Percentiles rank a stretch among this genome's conserved stretches.
These are phyloP conservation scores for Nannizziopsis barbatae DNA, from an alignment of 2,329 filamentous ascomycete species.

Conservation along the genomic window DNA sequence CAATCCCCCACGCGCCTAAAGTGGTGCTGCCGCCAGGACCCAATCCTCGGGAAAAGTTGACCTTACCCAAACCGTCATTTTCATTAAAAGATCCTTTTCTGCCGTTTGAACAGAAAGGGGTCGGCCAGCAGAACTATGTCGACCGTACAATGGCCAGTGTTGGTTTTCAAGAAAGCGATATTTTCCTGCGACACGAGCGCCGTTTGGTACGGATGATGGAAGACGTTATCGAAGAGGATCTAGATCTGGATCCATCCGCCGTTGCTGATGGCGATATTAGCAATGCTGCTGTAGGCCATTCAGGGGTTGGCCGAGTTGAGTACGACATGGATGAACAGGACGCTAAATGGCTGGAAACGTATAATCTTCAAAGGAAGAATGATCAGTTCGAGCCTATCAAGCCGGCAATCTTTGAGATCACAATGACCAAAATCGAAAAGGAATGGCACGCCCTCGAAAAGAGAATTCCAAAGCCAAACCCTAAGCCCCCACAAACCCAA, in stretches of 20 bases:
- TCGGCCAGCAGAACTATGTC: conserved; percentile 80
- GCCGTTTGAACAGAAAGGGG: conserved; percentile 63
- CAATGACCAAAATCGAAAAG: conserved; percentile 97
- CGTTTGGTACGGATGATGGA: conserved; percentile 55
- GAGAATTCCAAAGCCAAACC: conserved; percentile 91
- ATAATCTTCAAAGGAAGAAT: conserved; percentile 65
- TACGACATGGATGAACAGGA: conserved; percentile 99
- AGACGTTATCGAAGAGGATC: conserved; percentile 52
- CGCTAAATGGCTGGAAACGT: conserved; percentile 81
- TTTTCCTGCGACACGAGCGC: conserved; percentile 67
- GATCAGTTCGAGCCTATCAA: conserved; percentile 73
- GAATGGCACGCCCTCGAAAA: conserved; percentile 96
- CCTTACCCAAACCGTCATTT: conserved; percentile 40
- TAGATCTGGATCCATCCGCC: conserved; percentile 44
- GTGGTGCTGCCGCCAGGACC: conserved; percentile 39
- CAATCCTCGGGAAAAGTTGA: conserved; percentile 40
- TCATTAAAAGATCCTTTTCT: conserved; percentile 38
- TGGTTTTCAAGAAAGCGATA: conserved; percentile 89
- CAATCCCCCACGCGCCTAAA: conserved; percentile 47
- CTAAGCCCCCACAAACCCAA: conserved; percentile 90
- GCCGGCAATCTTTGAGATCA: conserved; percentile 90
- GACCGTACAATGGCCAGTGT: conserved; percentile 94
- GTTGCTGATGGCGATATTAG: conserved; percentile 50
- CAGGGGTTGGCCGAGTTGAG: conserved; percentile 68
- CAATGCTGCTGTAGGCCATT: conserved; percentile 39